These are phyloP conservation scores for Oemleria cerasiformis DNA, from an alignment of 306 rosid species.

Conservation along the genomic window DNA sequence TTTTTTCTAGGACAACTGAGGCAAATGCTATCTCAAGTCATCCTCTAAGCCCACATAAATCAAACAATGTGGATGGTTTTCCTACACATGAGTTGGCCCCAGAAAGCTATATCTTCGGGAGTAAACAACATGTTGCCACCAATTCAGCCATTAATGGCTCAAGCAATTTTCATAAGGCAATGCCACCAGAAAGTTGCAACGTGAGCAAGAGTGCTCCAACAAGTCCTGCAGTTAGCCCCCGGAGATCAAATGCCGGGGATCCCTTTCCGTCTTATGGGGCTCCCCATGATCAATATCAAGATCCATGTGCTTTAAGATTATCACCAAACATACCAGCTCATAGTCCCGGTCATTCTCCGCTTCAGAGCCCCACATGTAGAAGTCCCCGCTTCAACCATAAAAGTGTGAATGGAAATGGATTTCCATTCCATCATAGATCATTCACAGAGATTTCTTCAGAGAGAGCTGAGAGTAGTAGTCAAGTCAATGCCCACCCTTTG, in stretches of 20 bases:
- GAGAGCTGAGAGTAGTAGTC: slow-evolving; percentile 45
- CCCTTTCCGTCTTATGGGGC: slow-evolving; percentile 25
- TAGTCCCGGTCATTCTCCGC: slow-evolving; percentile 57
- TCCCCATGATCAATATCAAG: slow-evolving; percentile 36
- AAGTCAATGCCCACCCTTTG: slow-evolving; percentile 68
- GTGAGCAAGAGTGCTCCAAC: slow-evolving; percentile 76
- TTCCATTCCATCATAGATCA: slow-evolving; percentile 25
- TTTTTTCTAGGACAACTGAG: slow-evolving; percentile 22
- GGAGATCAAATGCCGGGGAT: slow-evolving; percentile 48
- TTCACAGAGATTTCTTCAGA: slow-evolving; percentile 23
- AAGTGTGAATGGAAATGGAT: slow-evolving; percentile 35
- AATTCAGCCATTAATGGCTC: slow-evolving; percentile 33
- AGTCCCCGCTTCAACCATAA: slow-evolving; percentile 29
- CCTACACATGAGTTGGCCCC: background rate
- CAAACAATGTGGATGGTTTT: slow-evolving; percentile 19
- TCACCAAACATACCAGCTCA: slow-evolving; percentile 30
- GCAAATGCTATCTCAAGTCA: slow-evolving; percentile 25
- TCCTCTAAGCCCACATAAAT: slow-evolving; percentile 24
- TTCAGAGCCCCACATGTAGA: slow-evolving; percentile 40
- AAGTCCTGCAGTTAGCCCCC: slow-evolving; percentile 82
- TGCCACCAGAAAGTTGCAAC: slow-evolving; percentile 30
- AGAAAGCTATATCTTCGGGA: too few species aligned
- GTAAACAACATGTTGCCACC: slow-evolving; percentile 7
- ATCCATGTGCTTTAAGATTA: slow-evolving; percentile 25
- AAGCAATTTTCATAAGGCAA: slow-evolving; percentile 31